Base-by-base conservation (phyloP, 1,139 yeast genomes). In the Oligophagozyma castellii region DNA sequence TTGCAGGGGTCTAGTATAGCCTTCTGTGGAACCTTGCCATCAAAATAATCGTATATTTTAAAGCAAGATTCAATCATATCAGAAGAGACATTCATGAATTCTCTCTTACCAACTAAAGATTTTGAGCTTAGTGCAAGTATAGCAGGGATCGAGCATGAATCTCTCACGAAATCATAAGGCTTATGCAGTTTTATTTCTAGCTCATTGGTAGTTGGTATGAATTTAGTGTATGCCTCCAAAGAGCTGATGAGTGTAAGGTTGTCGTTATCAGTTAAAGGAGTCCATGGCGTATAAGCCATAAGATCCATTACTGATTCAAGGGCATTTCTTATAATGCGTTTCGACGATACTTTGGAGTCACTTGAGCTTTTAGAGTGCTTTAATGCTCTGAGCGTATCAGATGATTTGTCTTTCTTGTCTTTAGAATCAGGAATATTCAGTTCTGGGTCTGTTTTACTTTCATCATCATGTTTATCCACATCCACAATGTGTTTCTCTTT, bases 71-170 rank as follows among this genome's bases (percentile, higher is more conserved):
- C 59, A 1, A 89, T 72, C 34, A 80, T 51, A 29, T 69, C 68
- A 32, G 62, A 67, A 3, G 78, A 92, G 24, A 69, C 52, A 24
- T 60, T 58, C 43, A 74, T 58, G 40, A 76, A 79, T 19, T 16
- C 16, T n/a, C 25, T 22, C 10, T 26, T 19, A n/a, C 22, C 30
- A 56, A 60, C 43, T 45, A 66, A 43, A 50, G 81, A 38, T 46
- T 61, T 72, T 5, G 80, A 71, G 3, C 83, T 83, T 21, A 78
- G 51, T 0, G 80, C 77, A 42, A 73, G 65, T 58, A 76, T 70
- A 2, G 86, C 81, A 20, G 84, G 89, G 28, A 76, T 64, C 46
- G 74, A 76, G 46, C 93, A 79, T 6, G 78, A 68, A 39, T 75
- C 61, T 43, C 75, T 80, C 39, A 68, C 72, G 47, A 53, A 51